Evolutionary conservation across 257 asterid genomes (phyloP).

Genomic region (Fraxinus pennsylvanica): DNA sequence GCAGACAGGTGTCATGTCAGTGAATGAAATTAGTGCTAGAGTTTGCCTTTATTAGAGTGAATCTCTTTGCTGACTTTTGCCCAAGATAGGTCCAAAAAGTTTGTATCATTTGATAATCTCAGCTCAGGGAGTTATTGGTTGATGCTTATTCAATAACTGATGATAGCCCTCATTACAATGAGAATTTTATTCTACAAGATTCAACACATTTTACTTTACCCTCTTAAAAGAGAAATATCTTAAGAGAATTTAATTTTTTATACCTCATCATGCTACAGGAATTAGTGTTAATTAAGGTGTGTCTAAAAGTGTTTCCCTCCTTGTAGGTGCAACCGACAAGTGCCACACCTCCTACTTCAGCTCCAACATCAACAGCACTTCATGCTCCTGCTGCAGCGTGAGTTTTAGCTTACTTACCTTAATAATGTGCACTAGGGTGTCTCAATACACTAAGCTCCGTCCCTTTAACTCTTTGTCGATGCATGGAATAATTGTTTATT

Average conservation of each 20-base stretch:
- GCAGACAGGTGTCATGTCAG: neutral
- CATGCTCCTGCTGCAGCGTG: slow-evolving; percentile 42
- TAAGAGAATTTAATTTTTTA: neutral
- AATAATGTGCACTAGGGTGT: slow-evolving; percentile 12
- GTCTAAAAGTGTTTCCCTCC: slow-evolving; percentile 21
- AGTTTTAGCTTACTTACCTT: slow-evolving; percentile 30
- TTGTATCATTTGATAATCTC: neutral
- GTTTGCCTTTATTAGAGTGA: slow-evolving; percentile 10
- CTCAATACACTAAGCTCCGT: neutral
- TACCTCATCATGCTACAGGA: slow-evolving; percentile 13
- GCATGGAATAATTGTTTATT: neutral
- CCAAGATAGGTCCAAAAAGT: neutral
- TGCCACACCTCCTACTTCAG: slow-evolving; percentile 33
- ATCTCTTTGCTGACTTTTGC: neutral
- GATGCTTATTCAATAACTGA: neutral
- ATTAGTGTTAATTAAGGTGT: slow-evolving; percentile 11
- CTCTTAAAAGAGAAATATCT: neutral
- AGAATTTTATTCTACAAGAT: neutral
- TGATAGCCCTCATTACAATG: neutral
- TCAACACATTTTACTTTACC: neutral
- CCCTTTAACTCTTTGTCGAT: slow-evolving; percentile 1
- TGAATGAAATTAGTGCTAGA: neutral
- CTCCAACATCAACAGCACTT: slow-evolving; percentile 40
- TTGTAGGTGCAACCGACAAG: slow-evolving; percentile 60
- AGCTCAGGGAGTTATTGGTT: neutral